Base-by-base conservation (phyloP, 179 eudicot genomes). In the Vitellaria paradoxa region DNA sequence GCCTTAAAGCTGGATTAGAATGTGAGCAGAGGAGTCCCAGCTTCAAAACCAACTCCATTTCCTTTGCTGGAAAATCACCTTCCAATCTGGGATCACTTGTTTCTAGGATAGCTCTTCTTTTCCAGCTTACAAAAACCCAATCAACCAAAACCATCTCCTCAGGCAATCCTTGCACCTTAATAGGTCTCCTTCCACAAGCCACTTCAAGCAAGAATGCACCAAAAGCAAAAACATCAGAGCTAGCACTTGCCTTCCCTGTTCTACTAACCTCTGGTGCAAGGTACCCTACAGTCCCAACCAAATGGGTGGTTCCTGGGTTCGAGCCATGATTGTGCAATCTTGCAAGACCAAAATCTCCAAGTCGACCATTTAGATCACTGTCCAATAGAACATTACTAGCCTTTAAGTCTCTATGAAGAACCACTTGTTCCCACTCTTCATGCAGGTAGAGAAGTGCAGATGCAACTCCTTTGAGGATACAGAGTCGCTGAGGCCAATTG, bases 211-310 rank as follows among this genome's bases (percentile, higher is more conserved):
- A 2, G 6, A 81, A 65, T 2, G 73, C 53, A 14, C 84, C 84
- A 23, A 72, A 81, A 0, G 74, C 61, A 72, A 47, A 81, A n/a
- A 77, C 81, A 42, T 81, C 84, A n/a, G 73, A 65, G 70, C 70
- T 21, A 8, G 68, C 70, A 0, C 81, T 83, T 3, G 85, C 82
- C 52, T 68, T 69, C 3, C 82, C 82, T 0, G 69, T 63, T 65
- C 79, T 78, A 17, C 77, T 47, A 20, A 70, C 57, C 79, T 83
- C 86, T 9, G 81, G 86, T 60, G 85, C 86, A 5, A 85, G 76
- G 61, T 85, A 85, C 0, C 88, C 88, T 8, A 82, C 7, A 0
- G 86, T 85, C 1, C 88, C 88, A 9, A 82, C 88, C 14, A 85
- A 71, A 12, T 78, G 82, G 7, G 88, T 85, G 0, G 88, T 85